A percentile compares a stretch with the other conserved stretches of the same genome.
These are phyloP conservation scores for Tillandsia leiboldiana DNA, from an alignment of 176 grass and related monocot species.

Conservation along the genomic window DNA sequence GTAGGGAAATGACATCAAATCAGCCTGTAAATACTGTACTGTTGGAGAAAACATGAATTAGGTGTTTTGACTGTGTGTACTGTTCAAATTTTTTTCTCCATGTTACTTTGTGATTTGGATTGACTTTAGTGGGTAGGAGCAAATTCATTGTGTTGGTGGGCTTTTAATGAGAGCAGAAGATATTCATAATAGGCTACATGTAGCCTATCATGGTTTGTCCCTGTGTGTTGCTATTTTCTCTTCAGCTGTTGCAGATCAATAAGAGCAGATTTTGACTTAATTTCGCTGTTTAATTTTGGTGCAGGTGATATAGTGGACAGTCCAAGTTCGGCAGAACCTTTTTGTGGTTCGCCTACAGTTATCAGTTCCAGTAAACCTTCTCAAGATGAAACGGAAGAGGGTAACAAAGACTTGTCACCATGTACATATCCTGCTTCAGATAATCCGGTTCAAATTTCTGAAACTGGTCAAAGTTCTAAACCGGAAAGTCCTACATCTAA, in stretches of 20 bases:
- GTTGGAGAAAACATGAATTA: too few species aligned
- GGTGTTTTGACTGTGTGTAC: too few species aligned
- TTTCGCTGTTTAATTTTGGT: constrained; percentile 11
- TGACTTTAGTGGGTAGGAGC: too few species aligned
- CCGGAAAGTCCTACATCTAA: constrained; percentile 29
- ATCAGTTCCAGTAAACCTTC: constrained; percentile 44
- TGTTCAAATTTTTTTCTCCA: not conserved
- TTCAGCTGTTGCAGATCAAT: not conserved
- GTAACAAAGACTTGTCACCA: constrained; percentile 15
- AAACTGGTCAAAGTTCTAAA: constrained; percentile 24
- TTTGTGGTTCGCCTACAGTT: constrained; percentile 62
- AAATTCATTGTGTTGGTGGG: not conserved
- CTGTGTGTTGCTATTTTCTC: not conserved
- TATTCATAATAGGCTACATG: not conserved
- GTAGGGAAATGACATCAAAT: too few species aligned
- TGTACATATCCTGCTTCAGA: constrained; percentile 6
- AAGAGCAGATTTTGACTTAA: not conserved
- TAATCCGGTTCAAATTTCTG: constrained; percentile 16
- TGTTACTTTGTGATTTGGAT: too few species aligned
- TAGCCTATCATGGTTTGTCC: not conserved
- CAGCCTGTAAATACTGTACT: too few species aligned
- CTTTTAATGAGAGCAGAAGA: not conserved
- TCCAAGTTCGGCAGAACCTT: constrained; percentile 30
- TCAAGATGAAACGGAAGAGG: constrained; percentile 30
- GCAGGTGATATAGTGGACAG: constrained; percentile 9